These are phyloP conservation scores for Phytophthora pinifolia DNA, from an alignment of 352 stramenopile genomes.

Conservation along the genomic window DNA sequence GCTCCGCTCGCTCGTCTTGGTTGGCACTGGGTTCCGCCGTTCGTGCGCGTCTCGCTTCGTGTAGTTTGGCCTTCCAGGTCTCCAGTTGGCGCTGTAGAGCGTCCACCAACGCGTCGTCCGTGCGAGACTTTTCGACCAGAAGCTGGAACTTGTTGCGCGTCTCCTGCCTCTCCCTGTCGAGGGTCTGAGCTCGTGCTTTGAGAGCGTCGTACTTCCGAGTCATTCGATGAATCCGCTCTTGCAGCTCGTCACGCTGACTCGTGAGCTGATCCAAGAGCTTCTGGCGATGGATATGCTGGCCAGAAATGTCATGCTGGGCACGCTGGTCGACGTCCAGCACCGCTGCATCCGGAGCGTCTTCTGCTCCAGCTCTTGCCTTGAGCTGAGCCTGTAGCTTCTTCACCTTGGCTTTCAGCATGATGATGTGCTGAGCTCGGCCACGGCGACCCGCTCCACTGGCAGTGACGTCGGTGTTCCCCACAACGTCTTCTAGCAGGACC, in stretches of 20 bases:
- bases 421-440: constrained; percentile 79
- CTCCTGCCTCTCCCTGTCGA: constrained; percentile 78
- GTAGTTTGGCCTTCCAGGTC: constrained; percentile 53
- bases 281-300: constrained; percentile 60
- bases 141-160: constrained; percentile 65
- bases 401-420: constrained; percentile 83
- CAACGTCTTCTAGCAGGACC: constrained; percentile 49
- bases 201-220: constrained; percentile 64
- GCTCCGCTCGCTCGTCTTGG: constrained; percentile 46
- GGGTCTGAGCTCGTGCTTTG: constrained; percentile 61
- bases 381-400: constrained; percentile 69
- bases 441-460: constrained; percentile 35
- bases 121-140: constrained; percentile 78
- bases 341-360: background rate
- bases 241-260: constrained; percentile 54
- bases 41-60: constrained; percentile 61
- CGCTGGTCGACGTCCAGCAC: constrained; percentile 57
- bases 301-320: constrained; percentile 59
- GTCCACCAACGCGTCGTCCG: constrained; percentile 79
- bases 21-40: constrained; percentile 48
- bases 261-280: constrained; percentile 63
- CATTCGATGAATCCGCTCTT: constrained; percentile 54
- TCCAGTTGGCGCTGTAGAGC: constrained; percentile 72
- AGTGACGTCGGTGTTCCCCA: constrained; percentile 30
- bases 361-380: background rate